These are phyloP conservation scores for Boletus insuetus DNA, from an alignment of 768 basidiomycete genomes.

Conservation along the genomic window DNA sequence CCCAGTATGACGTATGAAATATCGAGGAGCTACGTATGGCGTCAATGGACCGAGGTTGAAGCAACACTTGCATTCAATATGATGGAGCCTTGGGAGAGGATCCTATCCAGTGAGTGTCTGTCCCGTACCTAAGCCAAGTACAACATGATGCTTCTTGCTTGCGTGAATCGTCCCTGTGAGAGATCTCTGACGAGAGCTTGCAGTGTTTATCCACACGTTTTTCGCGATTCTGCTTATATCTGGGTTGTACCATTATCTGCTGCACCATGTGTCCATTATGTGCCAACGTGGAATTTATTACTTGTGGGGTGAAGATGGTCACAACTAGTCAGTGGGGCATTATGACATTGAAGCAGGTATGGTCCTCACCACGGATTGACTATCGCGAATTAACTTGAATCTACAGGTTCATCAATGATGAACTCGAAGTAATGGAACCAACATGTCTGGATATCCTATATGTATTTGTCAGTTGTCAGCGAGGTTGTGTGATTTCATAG, in stretches of 20 bases:
- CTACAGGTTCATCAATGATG: no score
- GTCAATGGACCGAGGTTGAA: constrained; percentile 37
- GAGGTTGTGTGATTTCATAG: no score
- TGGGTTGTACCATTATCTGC: constrained; percentile 56
- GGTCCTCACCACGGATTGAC: no score
- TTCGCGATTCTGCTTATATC: constrained; percentile 44
- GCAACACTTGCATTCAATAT: constrained; percentile 56
- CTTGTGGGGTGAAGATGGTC: constrained; percentile 51
- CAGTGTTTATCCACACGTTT: constrained; percentile 42
- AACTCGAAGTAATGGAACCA: no score
- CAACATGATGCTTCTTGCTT: constrained; percentile 5
- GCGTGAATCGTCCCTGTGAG: background rate
- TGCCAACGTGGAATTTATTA: constrained; percentile 58
- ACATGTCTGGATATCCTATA: no score
- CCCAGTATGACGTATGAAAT: constrained; percentile 11
- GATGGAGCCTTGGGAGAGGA: constrained; percentile 69
- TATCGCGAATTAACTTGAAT: no score
- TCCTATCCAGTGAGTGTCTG: constrained; percentile 48
- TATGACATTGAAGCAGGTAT: no score
- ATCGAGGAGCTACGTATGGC: constrained; percentile 26
- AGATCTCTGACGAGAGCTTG: constrained; percentile 4
- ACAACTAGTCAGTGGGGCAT: constrained; percentile 22
- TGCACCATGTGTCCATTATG: constrained; percentile 53
- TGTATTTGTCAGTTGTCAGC: no score
- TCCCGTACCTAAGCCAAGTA: no score